phyloP scores from a whole-genome alignment of 1,139 yeast genomes.

The Pichia sp. region DNA sequence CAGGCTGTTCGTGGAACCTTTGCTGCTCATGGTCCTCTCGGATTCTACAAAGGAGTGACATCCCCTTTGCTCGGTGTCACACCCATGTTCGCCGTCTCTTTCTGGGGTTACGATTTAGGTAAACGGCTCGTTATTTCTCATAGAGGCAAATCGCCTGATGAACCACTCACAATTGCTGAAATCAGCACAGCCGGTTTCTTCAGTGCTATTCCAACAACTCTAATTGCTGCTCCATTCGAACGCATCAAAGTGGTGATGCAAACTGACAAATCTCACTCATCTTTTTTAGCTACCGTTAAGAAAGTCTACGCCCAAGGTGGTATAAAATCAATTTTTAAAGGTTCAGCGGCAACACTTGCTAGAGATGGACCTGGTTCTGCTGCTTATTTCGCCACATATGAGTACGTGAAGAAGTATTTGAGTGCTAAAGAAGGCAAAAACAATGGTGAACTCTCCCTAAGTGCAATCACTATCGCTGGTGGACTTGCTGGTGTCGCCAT shows the following conservation, averaged over 20 bases:
- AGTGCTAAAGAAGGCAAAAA: conserved; percentile 42
- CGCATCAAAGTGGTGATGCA: conserved; percentile 93
- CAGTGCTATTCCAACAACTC: conserved; percentile 90
- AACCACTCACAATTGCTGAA: conserved; percentile 39
- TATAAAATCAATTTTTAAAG: conserved; percentile 76
- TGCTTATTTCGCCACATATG: conserved; percentile 91
- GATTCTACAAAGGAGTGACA: conserved; percentile 84
- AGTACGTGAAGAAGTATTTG: conserved; percentile 60
- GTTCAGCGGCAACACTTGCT: conserved; percentile 86
- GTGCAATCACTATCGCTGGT: conserved; percentile 83
- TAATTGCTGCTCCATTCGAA: conserved; percentile 95
- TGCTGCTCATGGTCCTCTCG: conserved; percentile 64
- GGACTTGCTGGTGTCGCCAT: conserved; percentile 93
- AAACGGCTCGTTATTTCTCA: conserved; percentile 56
- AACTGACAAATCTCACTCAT: conserved; percentile 40
- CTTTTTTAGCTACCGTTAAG: conserved; percentile 53
- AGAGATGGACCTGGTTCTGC: conserved; percentile 99
- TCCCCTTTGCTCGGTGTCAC: conserved; percentile 91
- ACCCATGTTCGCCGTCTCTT: conserved; percentile 96
- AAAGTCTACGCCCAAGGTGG: conserved; percentile 82
- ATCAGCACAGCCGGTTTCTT: conserved; percentile 93
- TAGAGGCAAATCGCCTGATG: conserved; percentile 36
- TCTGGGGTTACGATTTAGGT: conserved; percentile 97
- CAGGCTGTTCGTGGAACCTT: conserved; percentile 68
- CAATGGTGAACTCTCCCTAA: conserved; percentile 29